Percentiles rank a stretch among this genome's conserved stretches.
Evolutionary conservation across 2,329 filamentous ascomycete genomes (phyloP).

Genomic region (Nigrospora sphaerica): DNA sequence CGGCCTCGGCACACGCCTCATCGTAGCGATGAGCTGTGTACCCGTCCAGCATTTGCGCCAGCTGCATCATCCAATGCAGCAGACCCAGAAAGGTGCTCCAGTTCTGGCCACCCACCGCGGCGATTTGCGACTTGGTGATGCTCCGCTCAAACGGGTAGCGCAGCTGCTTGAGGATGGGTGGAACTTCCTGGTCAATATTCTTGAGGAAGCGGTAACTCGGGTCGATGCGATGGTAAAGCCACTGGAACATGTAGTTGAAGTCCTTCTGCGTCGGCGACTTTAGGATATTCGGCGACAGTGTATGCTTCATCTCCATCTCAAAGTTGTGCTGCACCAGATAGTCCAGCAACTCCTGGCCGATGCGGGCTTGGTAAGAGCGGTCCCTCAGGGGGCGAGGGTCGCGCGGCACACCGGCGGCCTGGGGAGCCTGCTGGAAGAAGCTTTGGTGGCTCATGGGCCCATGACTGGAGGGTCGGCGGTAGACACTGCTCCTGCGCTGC

Average conservation of each 20-base stretch:
- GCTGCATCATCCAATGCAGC: constrained; percentile 98
- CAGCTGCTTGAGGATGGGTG: constrained; percentile 84
- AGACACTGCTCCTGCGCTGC: constrained; percentile 71
- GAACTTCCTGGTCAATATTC: constrained; percentile 90
- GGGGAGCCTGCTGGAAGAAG: constrained; percentile 86
- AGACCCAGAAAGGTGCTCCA: constrained; percentile 93
- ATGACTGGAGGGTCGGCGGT: constrained; percentile 62
- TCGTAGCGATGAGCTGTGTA: constrained; percentile 77
- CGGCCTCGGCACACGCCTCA: constrained; percentile 80
- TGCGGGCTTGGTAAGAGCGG: constrained; percentile 68
- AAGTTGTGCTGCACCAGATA: constrained; percentile 93
- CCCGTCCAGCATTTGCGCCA: constrained; percentile 87
- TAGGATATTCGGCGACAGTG: constrained; percentile 81
- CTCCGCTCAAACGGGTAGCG: constrained; percentile 92
- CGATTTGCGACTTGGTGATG: constrained; percentile 93
- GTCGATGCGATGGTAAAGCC: constrained; percentile 93
- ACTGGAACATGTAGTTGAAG: constrained; percentile 97
- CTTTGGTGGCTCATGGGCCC: constrained; percentile 75
- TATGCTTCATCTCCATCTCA: constrained; percentile 95
- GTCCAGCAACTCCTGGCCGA: constrained; percentile 84
- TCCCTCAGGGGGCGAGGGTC: constrained; percentile 86
- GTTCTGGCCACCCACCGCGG: constrained; percentile 91
- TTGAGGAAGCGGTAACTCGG: constrained; percentile 91
- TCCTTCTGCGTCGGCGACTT: constrained; percentile 96
- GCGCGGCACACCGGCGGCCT: constrained; percentile 71